Conservation (phyloP, 805 yeast species). For the Debaryomyces tyrocola region DNA sequence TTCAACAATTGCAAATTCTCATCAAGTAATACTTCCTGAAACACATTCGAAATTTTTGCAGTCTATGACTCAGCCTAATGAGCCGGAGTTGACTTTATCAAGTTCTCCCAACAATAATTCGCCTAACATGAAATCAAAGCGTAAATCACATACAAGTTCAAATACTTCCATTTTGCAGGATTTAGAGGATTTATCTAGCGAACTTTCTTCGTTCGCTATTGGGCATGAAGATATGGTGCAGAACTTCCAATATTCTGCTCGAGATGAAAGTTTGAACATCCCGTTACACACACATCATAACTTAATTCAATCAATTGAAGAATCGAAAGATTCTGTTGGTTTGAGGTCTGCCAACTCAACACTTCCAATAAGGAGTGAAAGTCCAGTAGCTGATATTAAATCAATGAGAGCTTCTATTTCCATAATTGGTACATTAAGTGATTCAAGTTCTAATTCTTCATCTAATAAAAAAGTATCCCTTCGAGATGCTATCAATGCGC, state of each 20-base stretch:
- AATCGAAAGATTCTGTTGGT: not conserved
- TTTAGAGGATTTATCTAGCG: slow-evolving; percentile 28
- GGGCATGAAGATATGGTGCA: slow-evolving; percentile 8
- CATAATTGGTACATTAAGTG: slow-evolving; percentile 6
- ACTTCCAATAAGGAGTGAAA: not conserved
- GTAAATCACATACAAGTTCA: slow-evolving; percentile 24
- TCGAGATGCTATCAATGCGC: not conserved
- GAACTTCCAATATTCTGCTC: too few relatives aligned
- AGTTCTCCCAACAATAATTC: not conserved
- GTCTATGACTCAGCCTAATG: not conserved
- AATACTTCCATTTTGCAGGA: slow-evolving; percentile 26
- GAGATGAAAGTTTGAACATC: too few relatives aligned
- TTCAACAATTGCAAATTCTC: not conserved
- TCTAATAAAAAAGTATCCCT: slow-evolving; percentile 3
- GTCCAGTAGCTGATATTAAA: slow-evolving; percentile 13
- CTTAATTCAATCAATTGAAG: not conserved
- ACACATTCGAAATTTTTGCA: not conserved
- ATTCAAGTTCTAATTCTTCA: not conserved
- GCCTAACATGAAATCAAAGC: slow-evolving; percentile 2
- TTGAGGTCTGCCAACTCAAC: not conserved
- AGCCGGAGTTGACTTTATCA: not conserved
- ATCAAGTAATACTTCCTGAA: not conserved
- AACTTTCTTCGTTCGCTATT: slow-evolving; percentile 17
- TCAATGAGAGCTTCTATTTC: slow-evolving; percentile 24
- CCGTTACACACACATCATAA: not conserved